phyloP scores from a whole-genome alignment of 202 grass and related monocot species.

The Digitaria exilis region DNA sequence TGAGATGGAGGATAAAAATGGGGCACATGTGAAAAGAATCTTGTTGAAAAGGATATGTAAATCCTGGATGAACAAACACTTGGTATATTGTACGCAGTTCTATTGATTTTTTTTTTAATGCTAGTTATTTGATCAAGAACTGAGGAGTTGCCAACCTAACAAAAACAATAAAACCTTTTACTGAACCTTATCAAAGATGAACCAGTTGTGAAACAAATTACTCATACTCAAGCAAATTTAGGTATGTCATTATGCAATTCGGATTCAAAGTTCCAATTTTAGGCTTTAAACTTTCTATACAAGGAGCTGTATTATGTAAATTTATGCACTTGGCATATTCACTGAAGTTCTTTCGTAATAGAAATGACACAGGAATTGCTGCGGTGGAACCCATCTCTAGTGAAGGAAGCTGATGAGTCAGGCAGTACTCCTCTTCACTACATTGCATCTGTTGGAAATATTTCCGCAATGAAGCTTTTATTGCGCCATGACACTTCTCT shows the following conservation, averaged over 20 bases:
- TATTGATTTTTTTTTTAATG: not conserved
- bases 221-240: not conserved
- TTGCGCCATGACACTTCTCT: conserved; percentile 47
- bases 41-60: conserved; percentile 24
- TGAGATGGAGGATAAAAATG: conserved; percentile 5
- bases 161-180: not conserved
- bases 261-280: not conserved
- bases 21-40: conserved; percentile 23
- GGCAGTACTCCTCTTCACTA: conserved; percentile 71
- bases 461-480: conserved; percentile 41
- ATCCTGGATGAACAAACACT: not conserved
- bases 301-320: not conserved
- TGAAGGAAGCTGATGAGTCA: conserved; percentile 48
- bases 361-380: conserved; percentile 50
- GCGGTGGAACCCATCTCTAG: conserved; percentile 44
- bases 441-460: conserved; percentile 43
- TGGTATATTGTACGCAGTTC: not conserved
- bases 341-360: conserved; percentile 54
- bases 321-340: not conserved
- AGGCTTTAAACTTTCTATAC: conserved; percentile 19
- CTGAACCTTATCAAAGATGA: not conserved
- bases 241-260: not conserved
- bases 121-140: not conserved
- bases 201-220: not conserved
- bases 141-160: not conserved